Evolutionary conservation across 2,329 filamentous ascomycete species (phyloP).

Genomic region (Cladosporium phlei): DNA sequence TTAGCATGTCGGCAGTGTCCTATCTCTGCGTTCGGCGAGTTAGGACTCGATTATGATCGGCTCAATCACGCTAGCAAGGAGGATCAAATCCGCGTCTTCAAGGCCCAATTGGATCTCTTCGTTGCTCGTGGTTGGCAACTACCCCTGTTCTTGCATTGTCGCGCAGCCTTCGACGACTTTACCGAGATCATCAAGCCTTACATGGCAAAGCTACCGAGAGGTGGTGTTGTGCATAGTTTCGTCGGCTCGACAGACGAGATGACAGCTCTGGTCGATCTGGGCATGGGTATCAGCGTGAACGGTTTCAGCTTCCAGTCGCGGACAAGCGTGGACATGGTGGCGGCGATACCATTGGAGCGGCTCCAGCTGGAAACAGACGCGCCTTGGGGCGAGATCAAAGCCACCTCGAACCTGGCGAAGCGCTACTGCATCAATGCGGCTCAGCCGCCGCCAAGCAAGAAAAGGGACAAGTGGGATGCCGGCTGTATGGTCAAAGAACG

Average conservation of each 20-base stretch:
- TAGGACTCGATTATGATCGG: constrained; percentile 49
- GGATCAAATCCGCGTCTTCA: constrained; percentile 39
- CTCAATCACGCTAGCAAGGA: constrained; percentile 41
- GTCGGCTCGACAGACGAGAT: constrained; percentile 40
- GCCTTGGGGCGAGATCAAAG: constrained; percentile 45
- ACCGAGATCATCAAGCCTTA: constrained; percentile 40
- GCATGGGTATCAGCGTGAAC: constrained; percentile 47
- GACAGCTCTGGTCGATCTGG: constrained; percentile 34
- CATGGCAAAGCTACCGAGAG: constrained; percentile 32
- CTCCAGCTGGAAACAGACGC: constrained; percentile 48
- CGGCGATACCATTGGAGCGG: constrained; percentile 36
- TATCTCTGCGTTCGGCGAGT: constrained; percentile 46
- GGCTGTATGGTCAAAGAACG: constrained; percentile 48
- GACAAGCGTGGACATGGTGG: constrained; percentile 41
- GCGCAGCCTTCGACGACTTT: constrained; percentile 43
- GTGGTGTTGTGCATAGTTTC: constrained; percentile 39
- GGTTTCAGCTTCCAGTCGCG: constrained; percentile 43
- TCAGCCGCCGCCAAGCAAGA: constrained; percentile 39
- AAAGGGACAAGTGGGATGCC: constrained; percentile 46
- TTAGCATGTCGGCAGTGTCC: constrained; percentile 19
- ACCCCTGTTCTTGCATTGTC: constrained; percentile 41
- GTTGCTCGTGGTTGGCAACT: constrained; percentile 31
- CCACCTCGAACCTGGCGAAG: constrained; percentile 36
- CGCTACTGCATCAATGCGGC: constrained; percentile 28
- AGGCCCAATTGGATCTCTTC: constrained; percentile 39